phyloP scores from a whole-genome alignment of 305 asterid species.

The Ajuga reptans region DNA sequence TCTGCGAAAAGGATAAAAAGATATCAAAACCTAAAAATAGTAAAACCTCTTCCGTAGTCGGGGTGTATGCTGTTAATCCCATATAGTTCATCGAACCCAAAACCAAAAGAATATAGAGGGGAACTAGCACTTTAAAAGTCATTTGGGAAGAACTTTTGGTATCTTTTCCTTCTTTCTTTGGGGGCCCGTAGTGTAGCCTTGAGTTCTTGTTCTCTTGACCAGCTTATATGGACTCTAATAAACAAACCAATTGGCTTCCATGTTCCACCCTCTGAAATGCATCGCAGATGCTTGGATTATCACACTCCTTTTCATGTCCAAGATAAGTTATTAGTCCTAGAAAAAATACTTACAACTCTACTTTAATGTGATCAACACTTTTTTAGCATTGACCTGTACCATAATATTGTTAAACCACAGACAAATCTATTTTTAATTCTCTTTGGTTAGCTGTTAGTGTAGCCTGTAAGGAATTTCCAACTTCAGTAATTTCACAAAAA shows the following conservation, averaged over 20 bases:
- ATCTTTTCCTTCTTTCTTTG: not conserved
- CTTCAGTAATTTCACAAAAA: too few relatives aligned
- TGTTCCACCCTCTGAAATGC: not conserved
- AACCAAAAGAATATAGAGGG: not conserved
- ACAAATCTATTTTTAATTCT: not conserved
- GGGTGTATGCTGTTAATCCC: not conserved
- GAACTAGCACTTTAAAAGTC: not conserved
- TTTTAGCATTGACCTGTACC: not conserved
- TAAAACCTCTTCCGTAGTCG: not conserved
- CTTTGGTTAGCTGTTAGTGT: not conserved
- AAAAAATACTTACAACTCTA: not conserved
- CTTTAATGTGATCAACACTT: not conserved
- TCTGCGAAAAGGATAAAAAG: not conserved
- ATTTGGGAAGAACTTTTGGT: not conserved
- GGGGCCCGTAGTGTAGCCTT: not conserved
- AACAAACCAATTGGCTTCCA: not conserved
- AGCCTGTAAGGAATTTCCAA: not conserved
- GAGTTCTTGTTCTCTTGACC: not conserved
- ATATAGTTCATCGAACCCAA: not conserved
- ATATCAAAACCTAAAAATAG: not conserved
- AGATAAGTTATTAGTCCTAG: not conserved
- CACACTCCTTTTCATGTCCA: not conserved
- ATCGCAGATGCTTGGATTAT: not conserved
- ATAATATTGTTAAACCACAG: not conserved
- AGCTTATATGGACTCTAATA: not conserved